A percentile compares a stretch with the other conserved stretches of the same genome.
phyloP scores from a whole-genome alignment of 345 rosid species.

The Acer yangbiense region DNA sequence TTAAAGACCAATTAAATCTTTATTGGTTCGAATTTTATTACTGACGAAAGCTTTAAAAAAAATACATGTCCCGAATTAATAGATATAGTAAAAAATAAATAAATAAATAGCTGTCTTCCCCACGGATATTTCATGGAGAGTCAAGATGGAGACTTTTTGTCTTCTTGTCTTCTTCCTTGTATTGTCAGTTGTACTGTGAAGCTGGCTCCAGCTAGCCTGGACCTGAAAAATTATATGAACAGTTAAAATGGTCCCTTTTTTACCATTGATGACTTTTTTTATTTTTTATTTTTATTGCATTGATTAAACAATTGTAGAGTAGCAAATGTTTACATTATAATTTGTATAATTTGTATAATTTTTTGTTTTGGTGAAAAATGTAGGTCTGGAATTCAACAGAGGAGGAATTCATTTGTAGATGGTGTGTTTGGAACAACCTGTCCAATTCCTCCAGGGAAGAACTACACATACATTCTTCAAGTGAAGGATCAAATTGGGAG shows the following conservation, averaged over 20 bases:
- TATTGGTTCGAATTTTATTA: neutral
- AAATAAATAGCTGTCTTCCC: conserved; percentile 35
- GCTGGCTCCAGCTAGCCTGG: neutral
- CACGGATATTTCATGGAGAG: neutral
- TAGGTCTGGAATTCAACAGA: conserved; percentile 84
- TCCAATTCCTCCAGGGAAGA: conserved; percentile 85
- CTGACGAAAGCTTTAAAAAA: too few species aligned
- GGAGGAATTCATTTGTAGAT: conserved; percentile 82
- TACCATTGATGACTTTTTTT: neutral
- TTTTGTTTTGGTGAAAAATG: neutral
- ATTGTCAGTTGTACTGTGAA: neutral
- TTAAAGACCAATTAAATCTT: neutral
- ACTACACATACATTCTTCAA: conserved; percentile 82
- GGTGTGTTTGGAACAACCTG: conserved; percentile 89
- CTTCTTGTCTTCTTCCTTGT: neutral
- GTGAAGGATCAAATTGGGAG: conserved; percentile 86
- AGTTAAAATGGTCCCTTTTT: neutral
- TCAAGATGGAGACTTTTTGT: neutral
- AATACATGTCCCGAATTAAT: too few species aligned
- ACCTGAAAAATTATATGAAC: neutral
- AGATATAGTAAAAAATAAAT: too few species aligned
- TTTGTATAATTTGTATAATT: neutral
- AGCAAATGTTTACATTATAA: neutral
- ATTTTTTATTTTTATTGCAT: too few species aligned
- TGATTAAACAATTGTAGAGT: too few species aligned